Conservation (phyloP, 2,329 filamentous ascomycete species). For the Fusarium sp. region DNA sequence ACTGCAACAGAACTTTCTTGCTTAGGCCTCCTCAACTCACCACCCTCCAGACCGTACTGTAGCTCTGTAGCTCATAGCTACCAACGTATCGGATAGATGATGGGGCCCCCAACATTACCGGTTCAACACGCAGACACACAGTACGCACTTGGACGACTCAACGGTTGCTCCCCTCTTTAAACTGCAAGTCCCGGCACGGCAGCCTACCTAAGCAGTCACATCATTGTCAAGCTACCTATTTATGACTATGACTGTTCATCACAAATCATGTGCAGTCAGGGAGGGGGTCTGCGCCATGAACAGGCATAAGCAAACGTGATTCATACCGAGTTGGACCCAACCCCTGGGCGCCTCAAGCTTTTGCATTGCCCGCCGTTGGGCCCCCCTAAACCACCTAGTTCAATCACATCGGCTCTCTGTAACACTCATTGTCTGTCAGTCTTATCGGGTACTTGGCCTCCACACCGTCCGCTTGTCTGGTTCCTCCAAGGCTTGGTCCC, state of each 20-base stretch:
- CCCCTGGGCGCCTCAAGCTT: slow-evolving; percentile 8
- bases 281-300: slow-evolving; percentile 14
- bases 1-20: slow-evolving; percentile 3
- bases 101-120: not conserved
- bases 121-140: not conserved
- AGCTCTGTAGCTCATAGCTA: slow-evolving; percentile 1
- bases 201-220: slow-evolving; percentile 15
- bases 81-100: slow-evolving; percentile 8
- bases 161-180: not conserved
- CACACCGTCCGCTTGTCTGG: slow-evolving; percentile 1
- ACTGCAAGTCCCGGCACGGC: slow-evolving; percentile 7
- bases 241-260: slow-evolving; percentile 14
- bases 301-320: slow-evolving; percentile 20
- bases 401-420: slow-evolving; percentile 6
- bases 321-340: slow-evolving; percentile 19
- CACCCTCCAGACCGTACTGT: slow-evolving; percentile 1
- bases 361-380: slow-evolving; percentile 18
- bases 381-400: slow-evolving; percentile 4
- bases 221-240: slow-evolving; percentile 4
- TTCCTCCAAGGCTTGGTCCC: slow-evolving; percentile 1
- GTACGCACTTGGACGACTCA: slow-evolving; percentile 7
- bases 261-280: slow-evolving; percentile 24
- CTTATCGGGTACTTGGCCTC: not conserved
- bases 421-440: slow-evolving; percentile 1
- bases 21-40: slow-evolving; percentile 13